Conservation (phyloP, 2,329 filamentous ascomycete genomes). For the Apiospora arundinis region DNA sequence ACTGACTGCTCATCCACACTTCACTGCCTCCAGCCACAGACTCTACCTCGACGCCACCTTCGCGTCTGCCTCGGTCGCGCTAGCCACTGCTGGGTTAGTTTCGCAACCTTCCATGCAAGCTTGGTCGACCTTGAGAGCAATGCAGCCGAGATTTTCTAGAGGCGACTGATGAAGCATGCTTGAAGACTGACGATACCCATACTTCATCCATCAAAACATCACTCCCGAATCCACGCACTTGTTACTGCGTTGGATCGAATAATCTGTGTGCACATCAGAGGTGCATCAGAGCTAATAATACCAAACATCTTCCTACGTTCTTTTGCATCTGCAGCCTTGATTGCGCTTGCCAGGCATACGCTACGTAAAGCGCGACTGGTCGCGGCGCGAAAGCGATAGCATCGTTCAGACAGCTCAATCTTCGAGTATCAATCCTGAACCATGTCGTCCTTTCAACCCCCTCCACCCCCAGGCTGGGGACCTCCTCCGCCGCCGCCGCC, state of each 20-base stretch:
- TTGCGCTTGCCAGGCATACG: constrained; percentile 30
- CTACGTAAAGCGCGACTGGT: constrained; percentile 36
- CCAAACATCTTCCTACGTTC: background rate
- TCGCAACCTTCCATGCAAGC: background rate
- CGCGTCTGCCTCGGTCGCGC: background rate
- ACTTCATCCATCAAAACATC: constrained; percentile 18
- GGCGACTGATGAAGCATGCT: constrained; percentile 16
- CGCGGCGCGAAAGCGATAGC: constrained; percentile 42
- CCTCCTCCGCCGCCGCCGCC: constrained; percentile 62
- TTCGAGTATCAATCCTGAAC: constrained; percentile 28
- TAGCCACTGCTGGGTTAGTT: background rate
- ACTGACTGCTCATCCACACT: background rate
- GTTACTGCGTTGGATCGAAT: background rate
- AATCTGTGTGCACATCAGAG: background rate
- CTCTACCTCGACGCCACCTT: background rate
- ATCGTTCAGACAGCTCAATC: constrained; percentile 31
- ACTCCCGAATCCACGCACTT: background rate
- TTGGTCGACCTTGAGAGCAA: constrained; percentile 11
- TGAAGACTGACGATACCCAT: constrained; percentile 12
- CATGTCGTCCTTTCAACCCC: constrained; percentile 61
- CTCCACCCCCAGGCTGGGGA: constrained; percentile 65
- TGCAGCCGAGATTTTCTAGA: constrained; percentile 17
- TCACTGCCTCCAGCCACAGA: background rate
- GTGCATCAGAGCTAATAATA: constrained; percentile 5
- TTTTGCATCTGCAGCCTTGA: constrained; percentile 23